Evolutionary conservation across 2,329 filamentous ascomycete species (phyloP).

Genomic region (Claviceps pazoutovae): DNA sequence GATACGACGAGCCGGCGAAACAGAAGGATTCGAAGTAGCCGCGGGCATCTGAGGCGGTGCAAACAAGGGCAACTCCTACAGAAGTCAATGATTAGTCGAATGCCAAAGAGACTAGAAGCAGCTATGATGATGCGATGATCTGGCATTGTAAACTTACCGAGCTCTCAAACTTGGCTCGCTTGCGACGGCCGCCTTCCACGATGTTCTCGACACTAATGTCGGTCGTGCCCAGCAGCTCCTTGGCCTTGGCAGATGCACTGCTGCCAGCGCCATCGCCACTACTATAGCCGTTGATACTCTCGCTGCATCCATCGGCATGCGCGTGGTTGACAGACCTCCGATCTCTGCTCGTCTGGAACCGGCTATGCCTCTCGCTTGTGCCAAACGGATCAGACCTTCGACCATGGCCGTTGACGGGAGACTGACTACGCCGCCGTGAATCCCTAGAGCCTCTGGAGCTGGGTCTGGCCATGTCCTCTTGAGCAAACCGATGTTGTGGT

Average conservation of each 20-base stretch:
- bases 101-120: no score
- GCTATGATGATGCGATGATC: background rate
- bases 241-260: slow-evolving; percentile 58
- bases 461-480: slow-evolving; percentile 50
- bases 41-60: slow-evolving; percentile 88
- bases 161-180: slow-evolving; percentile 90
- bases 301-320: slow-evolving; percentile 47
- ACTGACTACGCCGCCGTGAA: slow-evolving; percentile 65
- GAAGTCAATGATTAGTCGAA: background rate
- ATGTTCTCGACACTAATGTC: slow-evolving; percentile 98
- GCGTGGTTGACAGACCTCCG: slow-evolving; percentile 32
- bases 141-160: slow-evolving; percentile 52
- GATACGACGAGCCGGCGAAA: slow-evolving; percentile 76
- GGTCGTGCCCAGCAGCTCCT: slow-evolving; percentile 81
- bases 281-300: slow-evolving; percentile 64
- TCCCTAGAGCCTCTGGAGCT: slow-evolving; percentile 57
- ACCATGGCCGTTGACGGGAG: slow-evolving; percentile 53
- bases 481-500: slow-evolving; percentile 35
- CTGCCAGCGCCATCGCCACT: slow-evolving; percentile 73
- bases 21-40: slow-evolving; percentile 90
- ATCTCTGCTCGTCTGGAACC: slow-evolving; percentile 57
- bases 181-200: slow-evolving; percentile 87
- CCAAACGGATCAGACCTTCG: slow-evolving; percentile 64
- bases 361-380: slow-evolving; percentile 48
- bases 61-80: slow-evolving; percentile 85